Evolutionary conservation across 129 eudicot genomes (phyloP).

Genomic region (Deinandra increscens): DNA sequence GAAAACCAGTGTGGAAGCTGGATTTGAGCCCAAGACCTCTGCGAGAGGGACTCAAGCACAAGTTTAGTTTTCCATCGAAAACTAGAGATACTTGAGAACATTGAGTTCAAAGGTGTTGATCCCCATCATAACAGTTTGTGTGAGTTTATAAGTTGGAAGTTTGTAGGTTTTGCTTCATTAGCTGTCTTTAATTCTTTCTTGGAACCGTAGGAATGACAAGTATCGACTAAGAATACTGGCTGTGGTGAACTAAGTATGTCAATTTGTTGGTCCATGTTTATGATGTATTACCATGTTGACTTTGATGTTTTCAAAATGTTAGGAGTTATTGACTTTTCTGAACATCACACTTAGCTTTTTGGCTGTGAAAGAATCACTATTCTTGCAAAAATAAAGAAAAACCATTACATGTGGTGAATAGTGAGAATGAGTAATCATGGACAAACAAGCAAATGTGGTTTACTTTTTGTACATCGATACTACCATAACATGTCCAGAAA

Average conservation of each 20-base stretch:
- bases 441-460: neutral
- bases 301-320: neutral
- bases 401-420: neutral
- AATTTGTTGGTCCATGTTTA: neutral
- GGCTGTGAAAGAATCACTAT: neutral
- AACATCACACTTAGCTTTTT: neutral
- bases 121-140: neutral
- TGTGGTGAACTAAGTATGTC: neutral
- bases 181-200: neutral
- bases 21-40: too few relatives aligned
- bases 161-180: neutral
- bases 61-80: neutral
- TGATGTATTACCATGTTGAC: neutral
- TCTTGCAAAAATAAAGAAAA: neutral
- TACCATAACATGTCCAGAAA: neutral
- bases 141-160: neutral
- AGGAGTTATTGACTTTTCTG: neutral
- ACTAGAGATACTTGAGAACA: neutral
- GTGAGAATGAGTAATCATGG: too few relatives aligned
- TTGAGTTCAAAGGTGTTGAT: slow-evolving; percentile 17
- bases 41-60: too few relatives aligned
- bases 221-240: neutral
- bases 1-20: too few relatives aligned
- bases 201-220: neutral
- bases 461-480: neutral